Evolutionary conservation across 2,329 filamentous ascomycete genomes (phyloP), one percentile per base, ranked within the genome.

Genomic region (Arthroderma sp.): DNA sequence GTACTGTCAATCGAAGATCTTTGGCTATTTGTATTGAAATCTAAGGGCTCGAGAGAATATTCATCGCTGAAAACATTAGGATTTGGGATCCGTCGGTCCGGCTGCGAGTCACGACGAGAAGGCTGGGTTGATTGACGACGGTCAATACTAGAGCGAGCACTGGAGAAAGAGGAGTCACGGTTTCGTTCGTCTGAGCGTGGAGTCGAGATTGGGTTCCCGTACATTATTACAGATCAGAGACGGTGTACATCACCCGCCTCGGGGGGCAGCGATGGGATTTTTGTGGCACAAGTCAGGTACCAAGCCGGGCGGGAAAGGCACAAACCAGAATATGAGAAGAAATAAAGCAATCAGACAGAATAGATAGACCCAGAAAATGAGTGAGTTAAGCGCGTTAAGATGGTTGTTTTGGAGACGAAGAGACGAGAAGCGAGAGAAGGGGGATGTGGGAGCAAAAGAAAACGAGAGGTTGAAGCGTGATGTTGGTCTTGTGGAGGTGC

Each of bases 1-100:
- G 37, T 38, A 8, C 42, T 40, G 44, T 36, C 45, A 36, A 49
- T n/a, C 11, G 45, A 52, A 37, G 40, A 46, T 29, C 44, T 46
- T 10, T 44, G 42, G 39, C 42, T 45, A 42, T 11, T 37, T 31
- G 33, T 5, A 15, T 22, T 6, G 22, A 45, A 42, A 40, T 58
- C 56, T 40, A 66, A 55, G 8, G 62, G 57, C 49, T 70, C 65
- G 51, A 70, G 52, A 6, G 67, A 67, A 52, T 66, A 69, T 36
- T 70, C 67, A 52, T 71, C 68, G 48, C 68, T 68, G 54, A 71
- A 71, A 33, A 71, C 61, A 53, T 71, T 64, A 39, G 63, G 60
- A 49, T 66, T 64, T 36, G 60, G 58, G 39, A 45, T 28, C 10
- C 31, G 28, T 27, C 41, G 31, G 28, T 11, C 15, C 15, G 15